Conservation (phyloP, 768 basidiomycete species). For the Naganishia vaughanmartiniae region DNA sequence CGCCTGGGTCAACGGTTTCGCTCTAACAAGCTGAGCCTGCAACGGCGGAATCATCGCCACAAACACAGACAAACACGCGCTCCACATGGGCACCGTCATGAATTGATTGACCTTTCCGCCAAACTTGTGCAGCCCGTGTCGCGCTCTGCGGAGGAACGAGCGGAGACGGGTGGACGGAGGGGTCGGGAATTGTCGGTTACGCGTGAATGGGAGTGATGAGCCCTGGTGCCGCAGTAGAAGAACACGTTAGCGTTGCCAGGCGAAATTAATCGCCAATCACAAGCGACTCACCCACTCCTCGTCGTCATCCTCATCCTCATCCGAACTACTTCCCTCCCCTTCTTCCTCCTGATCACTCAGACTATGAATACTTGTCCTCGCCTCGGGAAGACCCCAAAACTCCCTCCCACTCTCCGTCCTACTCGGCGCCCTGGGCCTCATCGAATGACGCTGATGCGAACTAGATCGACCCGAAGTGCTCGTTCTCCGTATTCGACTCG, state of each 20-base stretch:
- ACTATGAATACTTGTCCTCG: constrained; percentile 32
- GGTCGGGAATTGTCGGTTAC: constrained; percentile 32
- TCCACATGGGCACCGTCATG: constrained; percentile 87
- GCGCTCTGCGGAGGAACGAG: constrained; percentile 34
- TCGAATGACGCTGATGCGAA: not conserved
- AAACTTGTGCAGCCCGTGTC: constrained; percentile 31
- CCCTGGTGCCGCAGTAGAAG: constrained; percentile 28
- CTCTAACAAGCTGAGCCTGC: constrained; percentile 66
- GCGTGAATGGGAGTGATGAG: constrained; percentile 24
- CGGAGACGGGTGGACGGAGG: constrained; percentile 37
- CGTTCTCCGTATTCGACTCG: not conserved
- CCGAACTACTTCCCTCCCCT: constrained; percentile 19
- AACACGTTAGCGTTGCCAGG: too few relatives aligned
- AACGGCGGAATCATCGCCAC: constrained; percentile 74
- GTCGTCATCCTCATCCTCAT: constrained; percentile 30
- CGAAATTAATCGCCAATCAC: not conserved
- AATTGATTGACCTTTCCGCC: constrained; percentile 60
- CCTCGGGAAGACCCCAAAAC: constrained; percentile 50
- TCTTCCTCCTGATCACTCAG: constrained; percentile 40
- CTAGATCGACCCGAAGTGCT: not conserved
- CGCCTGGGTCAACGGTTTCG: constrained; percentile 57
- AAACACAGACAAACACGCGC: constrained; percentile 68
- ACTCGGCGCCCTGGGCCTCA: constrained; percentile 32
- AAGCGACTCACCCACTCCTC: constrained; percentile 44
- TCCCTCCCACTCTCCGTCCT: constrained; percentile 49